Conservation (phyloP, 2,329 filamentous ascomycete species). For the Orbilia brochopaga region DNA sequence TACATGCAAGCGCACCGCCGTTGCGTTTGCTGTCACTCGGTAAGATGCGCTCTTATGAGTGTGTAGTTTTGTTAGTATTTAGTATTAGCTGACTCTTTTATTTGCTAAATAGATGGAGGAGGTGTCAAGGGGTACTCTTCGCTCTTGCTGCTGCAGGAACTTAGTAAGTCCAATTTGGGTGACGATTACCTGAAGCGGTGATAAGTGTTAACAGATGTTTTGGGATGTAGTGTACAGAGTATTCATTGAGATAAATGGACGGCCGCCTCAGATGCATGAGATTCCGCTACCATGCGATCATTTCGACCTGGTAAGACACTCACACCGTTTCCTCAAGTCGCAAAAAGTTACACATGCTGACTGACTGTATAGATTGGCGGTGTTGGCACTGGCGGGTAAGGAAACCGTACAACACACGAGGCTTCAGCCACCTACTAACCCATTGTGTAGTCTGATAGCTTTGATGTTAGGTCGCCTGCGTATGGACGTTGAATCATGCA, state of each 20-base stretch:
- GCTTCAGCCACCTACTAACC: slow-evolving; percentile 6
- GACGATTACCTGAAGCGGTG: neutral
- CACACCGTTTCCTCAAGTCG: neutral
- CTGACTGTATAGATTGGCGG: slow-evolving; percentile 33
- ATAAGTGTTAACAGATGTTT: no score
- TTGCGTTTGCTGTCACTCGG: slow-evolving; percentile 41
- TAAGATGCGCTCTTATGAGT: no score
- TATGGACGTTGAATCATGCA: slow-evolving; percentile 92
- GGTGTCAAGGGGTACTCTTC: slow-evolving; percentile 50
- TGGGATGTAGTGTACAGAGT: slow-evolving; percentile 38
- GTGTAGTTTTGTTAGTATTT: neutral
- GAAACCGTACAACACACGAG: slow-evolving; percentile 22
- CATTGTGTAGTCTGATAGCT: slow-evolving; percentile 28
- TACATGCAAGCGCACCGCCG: slow-evolving; percentile 31
- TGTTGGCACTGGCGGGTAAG: slow-evolving; percentile 50
- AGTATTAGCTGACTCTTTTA: slow-evolving; percentile 15
- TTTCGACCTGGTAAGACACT: slow-evolving; percentile 41
- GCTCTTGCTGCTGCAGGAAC: slow-evolving; percentile 48
- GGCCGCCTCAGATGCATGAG: slow-evolving; percentile 47
- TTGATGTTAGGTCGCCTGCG: slow-evolving; percentile 91
- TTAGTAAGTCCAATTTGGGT: slow-evolving; percentile 32
- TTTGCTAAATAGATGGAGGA: slow-evolving; percentile 29
- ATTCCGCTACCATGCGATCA: slow-evolving; percentile 48
- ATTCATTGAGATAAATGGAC: slow-evolving; percentile 46
- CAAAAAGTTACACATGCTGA: slow-evolving; percentile 16